Percentiles rank a stretch among this genome's conserved stretches.
phyloP scores from a whole-genome alignment of 805 yeast genomes.

The Yarrowia hollandica region DNA sequence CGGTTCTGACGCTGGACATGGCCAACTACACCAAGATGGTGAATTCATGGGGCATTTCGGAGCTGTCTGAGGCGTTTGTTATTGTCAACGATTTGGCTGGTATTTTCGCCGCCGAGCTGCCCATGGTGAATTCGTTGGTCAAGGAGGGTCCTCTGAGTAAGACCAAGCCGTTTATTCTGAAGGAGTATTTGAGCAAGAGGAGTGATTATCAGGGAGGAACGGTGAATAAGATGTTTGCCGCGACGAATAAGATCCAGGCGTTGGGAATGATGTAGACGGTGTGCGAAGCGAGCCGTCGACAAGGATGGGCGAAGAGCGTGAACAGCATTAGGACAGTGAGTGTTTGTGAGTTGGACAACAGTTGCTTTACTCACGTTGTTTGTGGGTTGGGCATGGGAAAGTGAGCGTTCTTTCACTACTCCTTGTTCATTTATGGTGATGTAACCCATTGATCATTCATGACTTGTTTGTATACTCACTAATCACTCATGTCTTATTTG shows the following conservation, averaged over 20 bases:
- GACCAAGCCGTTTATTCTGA: conserved; percentile 46
- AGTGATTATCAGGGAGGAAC: conserved; percentile 53
- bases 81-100: conserved; percentile 80
- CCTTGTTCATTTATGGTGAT: no score
- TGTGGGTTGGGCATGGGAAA: no score
- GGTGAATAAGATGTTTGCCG: conserved; percentile 27
- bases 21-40: conserved; percentile 69
- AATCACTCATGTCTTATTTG: no score
- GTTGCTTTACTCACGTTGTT: no score
- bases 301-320: no score
- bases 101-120: conserved; percentile 80
- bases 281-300: no score
- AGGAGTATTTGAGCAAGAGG: conserved; percentile 67
- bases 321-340: no score
- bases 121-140: conserved; percentile 70
- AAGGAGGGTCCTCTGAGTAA: conserved; percentile 76
- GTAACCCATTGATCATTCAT: no score
- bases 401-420: no score
- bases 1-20: conserved; percentile 73
- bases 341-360: no score
- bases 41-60: conserved; percentile 65
- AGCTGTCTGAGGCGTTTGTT: conserved; percentile 62
- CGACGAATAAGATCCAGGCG: conserved; percentile 17
- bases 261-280: conserved; percentile 23
- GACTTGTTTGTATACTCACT: no score